Base-by-base conservation (phyloP, 345 rosid genomes). In the Pistacia integerrima region DNA sequence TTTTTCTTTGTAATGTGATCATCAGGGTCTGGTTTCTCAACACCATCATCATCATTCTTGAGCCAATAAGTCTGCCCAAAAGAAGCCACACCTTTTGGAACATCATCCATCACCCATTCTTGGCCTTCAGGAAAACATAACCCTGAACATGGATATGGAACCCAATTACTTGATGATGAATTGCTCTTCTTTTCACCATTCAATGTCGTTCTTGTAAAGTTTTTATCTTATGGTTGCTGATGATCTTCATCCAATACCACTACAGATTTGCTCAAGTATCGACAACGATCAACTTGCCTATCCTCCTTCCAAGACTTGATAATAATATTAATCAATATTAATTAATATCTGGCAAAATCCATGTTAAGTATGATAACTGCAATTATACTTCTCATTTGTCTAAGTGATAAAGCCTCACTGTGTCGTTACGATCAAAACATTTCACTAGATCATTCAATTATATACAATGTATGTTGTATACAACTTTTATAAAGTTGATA, bases 91-190 rank as follows among this genome's bases (percentile, higher is more conserved):
- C 52, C 70, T 12, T 70, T 83, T 0, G 94, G 91, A 4, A 92
- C 88, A 46, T 81, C 94, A 0, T 86, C 84, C 88, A 92, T 84
- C 77, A 87, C 90, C 84, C 84, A 48, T 66, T 92, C 94, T 3
- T 87, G 89, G 22, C 97, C 92, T 64, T 79, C 74, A 0, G 97
- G 97, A 25, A 80, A 79, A 72, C 85, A 92, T 72, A 92, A 90
- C 61, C 94, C 97, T 5, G 85, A 83, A 14, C 89, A 91, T 36
- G 94, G 94, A 73, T 90, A 87, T 20, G 97, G 97, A 36, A 85
- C 76, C 97, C 97, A 90, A 25, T 41, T 41, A 8, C 7, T 38
- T 4, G 58, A 70, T 36, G 59, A 4, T 8, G 81, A 51, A 20
- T 54, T 28, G 30, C 8, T 58, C 30, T n/a, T n/a, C 30, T 59